Evolutionary conservation across 2,329 filamentous ascomycete genomes (phyloP), one percentile per base, ranked within the genome.

Genomic region (Botryotinia globosa): DNA sequence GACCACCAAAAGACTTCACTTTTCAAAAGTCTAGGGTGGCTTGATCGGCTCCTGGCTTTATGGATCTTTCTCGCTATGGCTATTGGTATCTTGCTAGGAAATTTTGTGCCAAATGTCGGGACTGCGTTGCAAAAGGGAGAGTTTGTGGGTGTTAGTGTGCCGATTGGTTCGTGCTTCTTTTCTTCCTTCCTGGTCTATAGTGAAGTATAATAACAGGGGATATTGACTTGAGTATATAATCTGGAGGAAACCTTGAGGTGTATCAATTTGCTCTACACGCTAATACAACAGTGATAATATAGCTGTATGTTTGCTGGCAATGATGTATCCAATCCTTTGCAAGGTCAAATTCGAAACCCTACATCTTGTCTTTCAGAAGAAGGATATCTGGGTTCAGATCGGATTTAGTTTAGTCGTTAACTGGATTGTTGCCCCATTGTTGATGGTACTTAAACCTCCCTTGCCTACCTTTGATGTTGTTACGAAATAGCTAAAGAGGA

Each of bases 301-400:
- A 92, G 93, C 93, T 0, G 84, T 97, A 65, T 93, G 94, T 0
- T 83, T 97, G 0, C 85, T 97, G 1, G 90, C 97, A 59, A 97
- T 97, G 93, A 97, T 97, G 93, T 97, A 96, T 79, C 94, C 94
- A 0, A 97, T 97, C 74, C 84, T 97, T 0, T 97, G 93, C 86
- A 96, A 96, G 81, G 91, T 97, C 9, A 89, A 89, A 58, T 96
- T 89, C 81, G 93, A 97, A 80, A 87, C 88, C 0, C 82, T 97
- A 16, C 92, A 94, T 80, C 83, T 87, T 4, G 83, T 93, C 6
- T 87, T 96, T 73, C 81, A 83, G 3, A 84, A 89, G 4, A 85
- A 85, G 4, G 84, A 84, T 0, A 83, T 97, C 3, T 97, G 92
- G 93, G 88, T 89, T 68, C 93, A 97, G 80, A 88, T 97, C n/a